These are phyloP conservation scores for Rhodotorula sphaerocarpa DNA, from an alignment of 768 basidiomycete genomes.

Conservation along the genomic window DNA sequence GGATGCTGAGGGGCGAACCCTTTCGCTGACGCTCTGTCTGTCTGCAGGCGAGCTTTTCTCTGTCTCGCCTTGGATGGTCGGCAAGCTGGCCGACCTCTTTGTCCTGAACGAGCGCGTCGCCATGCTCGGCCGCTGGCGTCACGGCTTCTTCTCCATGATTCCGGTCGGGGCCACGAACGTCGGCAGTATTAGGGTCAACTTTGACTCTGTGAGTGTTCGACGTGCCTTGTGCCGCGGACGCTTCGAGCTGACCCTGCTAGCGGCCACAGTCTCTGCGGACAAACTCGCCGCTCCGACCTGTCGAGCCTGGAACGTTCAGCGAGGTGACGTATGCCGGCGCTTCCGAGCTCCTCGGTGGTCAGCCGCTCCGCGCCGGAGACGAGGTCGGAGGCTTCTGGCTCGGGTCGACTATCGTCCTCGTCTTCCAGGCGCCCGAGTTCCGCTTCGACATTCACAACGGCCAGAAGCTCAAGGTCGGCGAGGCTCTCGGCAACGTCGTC, in stretches of 20 bases:
- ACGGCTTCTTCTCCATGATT: conserved; percentile 95
- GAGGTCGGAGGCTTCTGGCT: conserved; percentile 97
- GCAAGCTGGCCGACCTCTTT: conserved; percentile 81
- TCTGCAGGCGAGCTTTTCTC: conserved; percentile 77
- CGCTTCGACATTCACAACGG: conserved; percentile 79
- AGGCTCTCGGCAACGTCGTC: conserved; percentile 6
- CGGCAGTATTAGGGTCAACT: conserved; percentile 89
- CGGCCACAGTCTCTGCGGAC: conserved; percentile 65
- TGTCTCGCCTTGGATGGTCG: conserved; percentile 91
- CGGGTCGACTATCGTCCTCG: conserved; percentile 79
- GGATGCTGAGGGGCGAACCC: neutral
- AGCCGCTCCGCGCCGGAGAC: conserved; percentile 75
- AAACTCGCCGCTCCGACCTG: conserved; percentile 60
- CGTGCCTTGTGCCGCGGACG: too few species aligned
- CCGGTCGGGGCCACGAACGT: conserved; percentile 99
- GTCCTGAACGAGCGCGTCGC: conserved; percentile 98
- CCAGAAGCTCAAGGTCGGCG: conserved; percentile 50
- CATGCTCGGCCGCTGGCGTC: conserved; percentile 82
- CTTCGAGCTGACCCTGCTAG: neutral
- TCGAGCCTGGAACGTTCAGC: conserved; percentile 61
- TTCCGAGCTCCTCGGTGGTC: conserved; percentile 71
- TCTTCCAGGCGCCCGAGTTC: conserved; percentile 90
- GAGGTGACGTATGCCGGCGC: conserved; percentile 87
- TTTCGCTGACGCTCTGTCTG: neutral
- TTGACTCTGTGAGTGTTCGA: conserved; percentile 59